A percentile compares a stretch with the other conserved stretches of the same genome.
These are phyloP conservation scores for Emmonsiellopsis sp. DNA, from an alignment of 2,329 filamentous ascomycete species.

Conservation along the genomic window DNA sequence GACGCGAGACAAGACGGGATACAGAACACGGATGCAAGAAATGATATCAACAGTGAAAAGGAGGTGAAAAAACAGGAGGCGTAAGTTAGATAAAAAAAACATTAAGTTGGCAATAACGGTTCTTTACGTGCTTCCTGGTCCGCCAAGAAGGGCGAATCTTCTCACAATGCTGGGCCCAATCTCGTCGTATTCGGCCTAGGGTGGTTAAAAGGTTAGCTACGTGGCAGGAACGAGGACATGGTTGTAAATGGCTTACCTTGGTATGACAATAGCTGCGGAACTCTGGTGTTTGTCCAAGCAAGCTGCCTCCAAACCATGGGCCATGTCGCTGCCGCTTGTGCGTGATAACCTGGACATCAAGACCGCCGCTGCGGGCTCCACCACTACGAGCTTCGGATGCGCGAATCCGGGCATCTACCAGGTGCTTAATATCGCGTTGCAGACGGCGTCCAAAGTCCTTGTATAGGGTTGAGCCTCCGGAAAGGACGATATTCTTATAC, in stretches of 20 bases:
- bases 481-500: constrained; percentile 99
- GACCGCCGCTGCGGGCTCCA: constrained; percentile 81
- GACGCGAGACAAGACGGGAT: background rate
- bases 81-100: constrained; percentile 1
- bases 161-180: constrained; percentile 92
- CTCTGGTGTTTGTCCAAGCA: constrained; percentile 93
- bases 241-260: constrained; percentile 43
- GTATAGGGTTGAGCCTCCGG: constrained; percentile 93
- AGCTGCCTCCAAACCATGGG: constrained; percentile 95
- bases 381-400: constrained; percentile 87
- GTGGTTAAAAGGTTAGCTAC: constrained; percentile 4
- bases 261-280: constrained; percentile 99
- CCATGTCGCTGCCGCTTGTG: constrained; percentile 97
- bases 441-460: constrained; percentile 95
- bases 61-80: background rate
- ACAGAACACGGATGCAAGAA: background rate
- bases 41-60: background rate
- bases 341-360: constrained; percentile 94
- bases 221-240: background rate
- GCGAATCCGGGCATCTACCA: constrained; percentile 86
- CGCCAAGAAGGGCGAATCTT: constrained; percentile 86
- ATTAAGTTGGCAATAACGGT: background rate
- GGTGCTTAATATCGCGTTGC: constrained; percentile 92
- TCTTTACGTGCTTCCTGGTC: constrained; percentile 55
- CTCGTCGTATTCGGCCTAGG: constrained; percentile 66